These are phyloP conservation scores for Kokia cookei DNA, from an alignment of 441 rosid genomes.

Conservation along the genomic window DNA sequence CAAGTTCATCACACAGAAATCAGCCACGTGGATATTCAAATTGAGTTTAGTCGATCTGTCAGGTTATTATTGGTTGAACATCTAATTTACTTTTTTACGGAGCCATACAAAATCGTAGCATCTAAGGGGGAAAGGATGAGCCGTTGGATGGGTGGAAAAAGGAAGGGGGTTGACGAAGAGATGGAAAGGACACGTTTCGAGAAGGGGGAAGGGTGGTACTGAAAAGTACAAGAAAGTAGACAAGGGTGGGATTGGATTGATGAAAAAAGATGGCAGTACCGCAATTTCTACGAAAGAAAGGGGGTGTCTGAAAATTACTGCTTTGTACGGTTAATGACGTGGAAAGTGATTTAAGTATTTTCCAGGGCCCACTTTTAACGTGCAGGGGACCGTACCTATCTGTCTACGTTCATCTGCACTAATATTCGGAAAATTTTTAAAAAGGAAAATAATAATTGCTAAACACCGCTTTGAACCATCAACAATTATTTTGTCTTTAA, in stretches of 20 bases:
- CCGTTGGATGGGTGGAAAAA: background rate
- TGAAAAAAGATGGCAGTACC: background rate
- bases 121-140: background rate
- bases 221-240: slow-evolving; percentile 15
- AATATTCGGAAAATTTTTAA: background rate
- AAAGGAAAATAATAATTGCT: no score
- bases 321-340: slow-evolving; percentile 5
- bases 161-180: background rate
- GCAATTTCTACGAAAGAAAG: background rate
- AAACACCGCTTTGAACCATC: no score
- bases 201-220: background rate
- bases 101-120: background rate
- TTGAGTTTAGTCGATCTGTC: background rate
- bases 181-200: slow-evolving; percentile 6
- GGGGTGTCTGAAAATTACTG: background rate
- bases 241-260: background rate
- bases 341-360: background rate
- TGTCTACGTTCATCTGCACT: no score
- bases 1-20: background rate
- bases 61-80: background rate
- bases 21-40: background rate
- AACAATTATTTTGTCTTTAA: no score
- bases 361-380: background rate
- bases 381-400: slow-evolving; percentile 6
- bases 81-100: background rate